Evolutionary conservation across 164 flowering plant species (phyloP), one percentile per base, ranked within the genome.

Genomic region (Pachysandra terminalis): DNA sequence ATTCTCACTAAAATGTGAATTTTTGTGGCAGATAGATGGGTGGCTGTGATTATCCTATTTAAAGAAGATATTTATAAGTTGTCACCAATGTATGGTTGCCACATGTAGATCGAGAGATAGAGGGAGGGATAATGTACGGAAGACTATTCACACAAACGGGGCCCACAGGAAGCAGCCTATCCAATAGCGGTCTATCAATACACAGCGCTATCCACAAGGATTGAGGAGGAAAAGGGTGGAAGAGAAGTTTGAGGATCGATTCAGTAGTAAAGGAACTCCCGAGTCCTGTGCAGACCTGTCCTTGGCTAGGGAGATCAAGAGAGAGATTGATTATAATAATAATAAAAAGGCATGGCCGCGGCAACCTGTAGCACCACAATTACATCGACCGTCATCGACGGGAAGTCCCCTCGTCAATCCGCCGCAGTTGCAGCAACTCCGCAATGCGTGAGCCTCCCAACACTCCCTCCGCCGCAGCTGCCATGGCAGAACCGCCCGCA

Each of bases 381-480:
- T 53, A 74, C 91, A 0, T 75, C 93, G 22, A 62, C 88, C 55
- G 68, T 87, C 55, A 57, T 79, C 3, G 90, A 93, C 35, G 76
- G 75, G 78, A 89, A 83, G 81, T 66, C 84, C 56, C 77, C 82
- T 63, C 87, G 82, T 5, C 90, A 82, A 58, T 64, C 66, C 26
- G 59, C 64, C 7, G 24, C 83, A 0, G 74, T 82, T 17, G 57
- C 78, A 1, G 74, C 84, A 0, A 74, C 91, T 0, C 74, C 87
- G 0, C 88, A 79, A 65, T 85, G 88, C 65, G 81, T 85, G 32
- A 67, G 75, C 23, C 83, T 90, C 57, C 90, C 90, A 5, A 64
- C 86, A 7, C 79, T 88, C 70, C 83, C 89, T 25, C 83, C 83
- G 0, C 77, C 79, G 5, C 83, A 83, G 3, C 53, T 73, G 53